Base-by-base conservation (phyloP, 2,329 filamentous ascomycete species). In the Bipolaris bicolor region DNA sequence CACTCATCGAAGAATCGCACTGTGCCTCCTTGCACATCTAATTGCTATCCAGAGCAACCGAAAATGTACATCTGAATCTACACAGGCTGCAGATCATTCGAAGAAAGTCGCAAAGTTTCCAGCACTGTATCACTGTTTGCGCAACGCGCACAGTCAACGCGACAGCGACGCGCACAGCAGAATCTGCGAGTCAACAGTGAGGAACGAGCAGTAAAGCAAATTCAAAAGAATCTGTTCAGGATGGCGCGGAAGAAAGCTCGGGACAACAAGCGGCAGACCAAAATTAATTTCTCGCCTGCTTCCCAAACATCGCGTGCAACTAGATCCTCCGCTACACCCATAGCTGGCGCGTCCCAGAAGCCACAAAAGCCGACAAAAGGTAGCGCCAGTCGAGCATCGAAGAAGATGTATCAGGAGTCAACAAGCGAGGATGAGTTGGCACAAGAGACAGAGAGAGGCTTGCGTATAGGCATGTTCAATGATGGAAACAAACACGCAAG, bases 241-340 rank as follows among this genome's bases (percentile, higher is more conserved):
- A 74, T 72, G 70, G 59, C 65, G 41, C 62, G 64, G 11, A 73
- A 67, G 55, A 65, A 68, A 29, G 26, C 58, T 33, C 61, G 60
- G 44, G 58, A 63, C 18, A 67, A 64, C 44, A 71, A 69, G 58
- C 73, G 74, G 37, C 80, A 82, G 59, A 74, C 75, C 7, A 77
- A 77, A 24, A 68, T 82, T 18, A 73, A 69, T 47, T 82, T 82
- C 67, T 79, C 77, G 0, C 76, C 78, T 4, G 57, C 79, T 4
- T 68, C 77, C 7, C 76, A 78, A 11, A 76, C 77, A 0, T 78
- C 78, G 5, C 75, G 77, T 15, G 73, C 75, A 31, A 49, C 49
- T 6, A 34, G 29, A 52, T 56, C 57, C 10, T 31, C 52, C 9
- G 24, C 43, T 16, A 34, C 53, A 13, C 39, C 55, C 3, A 64